Percentiles rank a stretch among this genome's conserved stretches.
These are phyloP conservation scores for Penicillium odoratum DNA, from an alignment of 495 filamentous ascomycete species.

Conservation along the genomic window DNA sequence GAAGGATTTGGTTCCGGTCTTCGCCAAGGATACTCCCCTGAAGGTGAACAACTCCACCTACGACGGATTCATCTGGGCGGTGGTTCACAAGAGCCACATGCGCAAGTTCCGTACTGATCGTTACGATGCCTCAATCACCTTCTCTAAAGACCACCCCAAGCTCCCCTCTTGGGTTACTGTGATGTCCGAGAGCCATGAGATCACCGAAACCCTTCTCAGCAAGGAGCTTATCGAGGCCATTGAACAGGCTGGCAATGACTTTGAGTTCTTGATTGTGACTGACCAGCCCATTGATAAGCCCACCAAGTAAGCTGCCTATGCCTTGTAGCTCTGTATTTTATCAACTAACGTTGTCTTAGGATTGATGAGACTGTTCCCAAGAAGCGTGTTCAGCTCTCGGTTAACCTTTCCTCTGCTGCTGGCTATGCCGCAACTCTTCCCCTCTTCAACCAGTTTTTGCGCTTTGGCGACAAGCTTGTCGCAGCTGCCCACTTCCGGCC, in stretches of 20 bases:
- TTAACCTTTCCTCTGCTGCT: constrained; percentile 53
- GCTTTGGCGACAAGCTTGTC: constrained; percentile 78
- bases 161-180: constrained; percentile 90
- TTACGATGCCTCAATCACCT: constrained; percentile 90
- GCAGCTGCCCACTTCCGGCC: constrained; percentile 78
- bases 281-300: constrained; percentile 94
- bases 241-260: constrained; percentile 72
- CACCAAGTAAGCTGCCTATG: constrained; percentile 60
- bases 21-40: constrained; percentile 46
- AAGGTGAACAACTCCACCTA: constrained; percentile 71
- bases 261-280: constrained; percentile 86
- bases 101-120: constrained; percentile 84
- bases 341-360: constrained; percentile 41
- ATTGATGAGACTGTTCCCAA: constrained; percentile 80
- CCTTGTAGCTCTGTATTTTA: background rate
- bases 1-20: constrained; percentile 66
- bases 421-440: constrained; percentile 67
- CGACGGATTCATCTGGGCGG: constrained; percentile 90
- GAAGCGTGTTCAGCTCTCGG: constrained; percentile 81
- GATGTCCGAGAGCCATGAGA: constrained; percentile 94
- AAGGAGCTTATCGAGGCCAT: constrained; percentile 81
- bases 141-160: constrained; percentile 82
- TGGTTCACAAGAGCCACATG: constrained; percentile 96
- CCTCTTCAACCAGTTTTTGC: constrained; percentile 80
- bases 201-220: constrained; percentile 85